phyloP scores from a whole-genome alignment of 2,329 filamentous ascomycete genomes.

The Paraphoma sp. region DNA sequence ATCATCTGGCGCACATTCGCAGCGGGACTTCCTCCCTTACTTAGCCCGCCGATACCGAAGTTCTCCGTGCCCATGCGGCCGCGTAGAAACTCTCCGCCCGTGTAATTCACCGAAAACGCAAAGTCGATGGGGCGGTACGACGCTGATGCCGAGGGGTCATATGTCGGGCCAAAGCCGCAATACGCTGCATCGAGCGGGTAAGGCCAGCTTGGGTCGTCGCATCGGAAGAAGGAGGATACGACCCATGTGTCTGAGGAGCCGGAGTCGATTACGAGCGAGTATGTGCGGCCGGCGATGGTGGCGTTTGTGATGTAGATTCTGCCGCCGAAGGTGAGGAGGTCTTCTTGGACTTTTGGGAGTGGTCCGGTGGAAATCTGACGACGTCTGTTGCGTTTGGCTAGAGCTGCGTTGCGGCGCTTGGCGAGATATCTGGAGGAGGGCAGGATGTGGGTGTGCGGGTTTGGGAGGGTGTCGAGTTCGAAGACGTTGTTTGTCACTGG shows the following conservation, averaged over 20 bases:
- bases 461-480: conserved; percentile 7
- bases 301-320: conserved; percentile 40
- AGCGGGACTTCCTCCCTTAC: conserved; percentile 9
- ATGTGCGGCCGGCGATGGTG: conserved; percentile 19
- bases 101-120: conserved; percentile 29
- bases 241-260: conserved; percentile 38
- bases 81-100: conserved; percentile 31
- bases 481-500: conserved; percentile 20
- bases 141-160: conserved; percentile 7
- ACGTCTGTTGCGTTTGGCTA: conserved; percentile 1
- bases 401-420: conserved; percentile 8
- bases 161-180: conserved; percentile 29
- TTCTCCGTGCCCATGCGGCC: conserved; percentile 30
- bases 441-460: conserved; percentile 3
- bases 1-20: conserved; percentile 31
- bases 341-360: conserved; percentile 18
- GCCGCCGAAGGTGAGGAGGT: conserved; percentile 31
- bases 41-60: conserved; percentile 22
- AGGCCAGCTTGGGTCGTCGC: conserved; percentile 7
- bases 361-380: conserved; percentile 4
- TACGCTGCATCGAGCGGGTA: neutral
- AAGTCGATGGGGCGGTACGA: conserved; percentile 3
- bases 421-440: conserved; percentile 19
- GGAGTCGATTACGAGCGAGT: conserved; percentile 37
- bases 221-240: conserved; percentile 22